Evolutionary conservation across 2,329 filamentous ascomycete genomes (phyloP).

Genomic region (Daldinia sp.): DNA sequence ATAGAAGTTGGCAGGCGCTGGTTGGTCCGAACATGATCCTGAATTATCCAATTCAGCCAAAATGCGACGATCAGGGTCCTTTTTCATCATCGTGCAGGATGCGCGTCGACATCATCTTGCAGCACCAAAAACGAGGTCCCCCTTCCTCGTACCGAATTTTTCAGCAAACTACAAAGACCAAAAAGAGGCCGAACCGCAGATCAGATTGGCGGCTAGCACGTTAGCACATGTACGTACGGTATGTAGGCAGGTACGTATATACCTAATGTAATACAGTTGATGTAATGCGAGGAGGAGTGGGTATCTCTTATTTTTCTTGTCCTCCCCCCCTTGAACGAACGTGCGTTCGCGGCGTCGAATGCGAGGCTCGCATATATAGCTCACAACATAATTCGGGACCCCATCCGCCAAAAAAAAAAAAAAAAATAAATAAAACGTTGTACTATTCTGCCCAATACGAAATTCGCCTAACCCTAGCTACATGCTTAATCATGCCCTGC

Average conservation of each 20-base stretch:
- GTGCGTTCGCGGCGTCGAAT: constrained; percentile 13
- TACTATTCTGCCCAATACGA: constrained; percentile 24
- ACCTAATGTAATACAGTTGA: neutral
- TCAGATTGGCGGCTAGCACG: constrained; percentile 18
- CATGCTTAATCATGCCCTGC: constrained; percentile 7
- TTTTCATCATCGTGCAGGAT: constrained; percentile 33
- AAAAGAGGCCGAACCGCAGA: constrained; percentile 4
- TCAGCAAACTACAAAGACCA: neutral
- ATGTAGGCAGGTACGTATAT: neutral
- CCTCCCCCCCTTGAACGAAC: neutral
- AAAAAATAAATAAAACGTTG: neutral
- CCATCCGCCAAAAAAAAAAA: neutral
- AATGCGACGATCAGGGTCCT: constrained; percentile 41
- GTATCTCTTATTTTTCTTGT: neutral
- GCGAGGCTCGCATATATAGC: constrained; percentile 18
- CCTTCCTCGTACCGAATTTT: constrained; percentile 5
- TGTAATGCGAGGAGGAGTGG: neutral
- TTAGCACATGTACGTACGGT: neutral
- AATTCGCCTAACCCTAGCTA: constrained; percentile 19
- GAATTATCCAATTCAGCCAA: constrained; percentile 34
- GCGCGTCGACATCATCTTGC: constrained; percentile 35
- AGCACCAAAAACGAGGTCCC: neutral
- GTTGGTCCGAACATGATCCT: constrained; percentile 27
- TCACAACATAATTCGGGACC: constrained; percentile 28
- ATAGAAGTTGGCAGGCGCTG: constrained; percentile 27